Evolutionary conservation across 768 basidiomycete genomes (phyloP).

Genomic region (Dioszegia crocea): DNA sequence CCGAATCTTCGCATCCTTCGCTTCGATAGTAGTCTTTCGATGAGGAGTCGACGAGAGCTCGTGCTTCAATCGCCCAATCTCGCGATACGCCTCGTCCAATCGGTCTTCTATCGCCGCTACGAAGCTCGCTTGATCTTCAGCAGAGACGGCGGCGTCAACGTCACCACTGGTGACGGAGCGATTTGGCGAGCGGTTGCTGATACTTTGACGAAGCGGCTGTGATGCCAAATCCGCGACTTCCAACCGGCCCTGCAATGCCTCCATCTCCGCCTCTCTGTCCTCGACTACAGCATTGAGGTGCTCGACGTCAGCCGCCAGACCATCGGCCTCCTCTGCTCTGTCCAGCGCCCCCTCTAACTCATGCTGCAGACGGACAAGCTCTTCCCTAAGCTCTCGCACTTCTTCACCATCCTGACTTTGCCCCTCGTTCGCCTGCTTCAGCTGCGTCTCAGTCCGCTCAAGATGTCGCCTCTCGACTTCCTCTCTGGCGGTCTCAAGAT

Average conservation of each 20-base stretch:
- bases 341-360: too few species aligned
- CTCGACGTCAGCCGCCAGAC: conserved; percentile 16
- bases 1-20: conserved; percentile 32
- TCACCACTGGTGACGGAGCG: background rate
- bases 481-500: background rate
- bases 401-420: background rate
- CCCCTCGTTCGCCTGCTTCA: background rate
- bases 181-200: conserved; percentile 1
- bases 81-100: conserved; percentile 39
- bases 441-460: too few species aligned
- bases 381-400: background rate
- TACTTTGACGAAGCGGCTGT: conserved; percentile 11
- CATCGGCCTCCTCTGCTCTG: background rate
- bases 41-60: conserved; percentile 29
- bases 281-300: conserved; percentile 12
- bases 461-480: too few species aligned
- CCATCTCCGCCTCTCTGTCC: conserved; percentile 32
- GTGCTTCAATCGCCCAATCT: conserved; percentile 41
- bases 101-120: conserved; percentile 33
- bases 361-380: conserved; percentile 2
- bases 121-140: conserved; percentile 18
- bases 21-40: conserved; percentile 29
- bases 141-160: background rate
- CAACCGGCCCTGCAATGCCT: conserved; percentile 19
- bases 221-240: conserved; percentile 19